These are phyloP conservation scores for Metschnikowia sp. DNA, from an alignment of 805 yeast genomes.

Conservation along the genomic window DNA sequence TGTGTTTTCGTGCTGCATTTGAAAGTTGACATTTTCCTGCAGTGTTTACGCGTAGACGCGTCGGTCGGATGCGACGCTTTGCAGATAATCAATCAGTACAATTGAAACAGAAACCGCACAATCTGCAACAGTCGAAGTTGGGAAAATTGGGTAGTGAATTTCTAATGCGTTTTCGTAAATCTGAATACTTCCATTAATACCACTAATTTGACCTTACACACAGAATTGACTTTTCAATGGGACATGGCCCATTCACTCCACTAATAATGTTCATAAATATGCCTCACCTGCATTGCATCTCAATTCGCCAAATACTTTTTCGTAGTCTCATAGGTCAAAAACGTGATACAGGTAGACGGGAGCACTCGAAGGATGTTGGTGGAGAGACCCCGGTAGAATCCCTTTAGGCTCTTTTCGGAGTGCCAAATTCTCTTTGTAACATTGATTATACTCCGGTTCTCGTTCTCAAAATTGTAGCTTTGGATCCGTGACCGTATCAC, in stretches of 20 bases:
- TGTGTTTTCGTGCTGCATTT: too few relatives aligned
- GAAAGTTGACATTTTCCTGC: neutral
- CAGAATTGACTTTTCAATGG: too few relatives aligned
- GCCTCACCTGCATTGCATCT: neutral
- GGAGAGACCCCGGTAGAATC: slow-evolving; percentile 79
- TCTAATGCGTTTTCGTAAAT: too few relatives aligned
- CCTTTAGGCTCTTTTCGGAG: slow-evolving; percentile 52
- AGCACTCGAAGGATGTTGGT: slow-evolving; percentile 79
- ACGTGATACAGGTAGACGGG: slow-evolving; percentile 92
- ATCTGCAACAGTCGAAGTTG: too few relatives aligned
- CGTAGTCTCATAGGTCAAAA: slow-evolving; percentile 71
- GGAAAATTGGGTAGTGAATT: too few relatives aligned
- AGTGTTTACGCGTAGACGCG: slow-evolving; percentile 3
- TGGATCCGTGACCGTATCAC: slow-evolving; percentile 77
- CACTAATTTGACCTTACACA: too few relatives aligned
- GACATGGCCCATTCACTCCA: too few relatives aligned
- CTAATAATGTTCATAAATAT: too few relatives aligned
- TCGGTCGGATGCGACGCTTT: neutral
- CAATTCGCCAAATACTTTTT: slow-evolving; percentile 11
- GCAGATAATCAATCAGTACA: neutral
- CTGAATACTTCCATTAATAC: too few relatives aligned
- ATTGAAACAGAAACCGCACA: too few relatives aligned
- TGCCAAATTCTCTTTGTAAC: slow-evolving; percentile 40
- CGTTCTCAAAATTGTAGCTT: slow-evolving; percentile 22
- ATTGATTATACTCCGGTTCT: slow-evolving; percentile 21